Conservation (phyloP, 78 protist genomes). For the Polysphondylium violaceum region DNA sequence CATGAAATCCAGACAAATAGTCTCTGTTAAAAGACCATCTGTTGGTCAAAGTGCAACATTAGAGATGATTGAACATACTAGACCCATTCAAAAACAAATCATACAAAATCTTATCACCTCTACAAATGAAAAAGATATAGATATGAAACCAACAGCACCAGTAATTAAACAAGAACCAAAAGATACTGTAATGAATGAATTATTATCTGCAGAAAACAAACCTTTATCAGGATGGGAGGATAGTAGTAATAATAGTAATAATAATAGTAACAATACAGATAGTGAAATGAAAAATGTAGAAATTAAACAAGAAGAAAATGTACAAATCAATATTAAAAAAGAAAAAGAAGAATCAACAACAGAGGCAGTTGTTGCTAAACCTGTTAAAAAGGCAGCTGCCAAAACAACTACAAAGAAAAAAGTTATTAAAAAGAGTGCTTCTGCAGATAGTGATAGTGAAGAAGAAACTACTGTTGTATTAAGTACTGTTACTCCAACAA, state of each 20-base stretch:
- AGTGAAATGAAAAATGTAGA: background rate
- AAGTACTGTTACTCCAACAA: background rate
- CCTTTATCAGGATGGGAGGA: no score
- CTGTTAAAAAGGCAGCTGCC: background rate
- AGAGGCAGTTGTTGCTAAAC: background rate
- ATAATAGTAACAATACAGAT: background rate
- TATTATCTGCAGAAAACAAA: no score
- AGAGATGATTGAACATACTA: constrained; percentile 60
- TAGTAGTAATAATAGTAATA: constrained; percentile 9
- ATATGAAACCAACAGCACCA: constrained; percentile 9
- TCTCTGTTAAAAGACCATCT: background rate
- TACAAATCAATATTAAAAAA: background rate
- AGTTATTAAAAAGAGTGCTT: constrained; percentile 1
- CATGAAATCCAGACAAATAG: constrained; percentile 10
- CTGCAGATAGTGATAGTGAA: constrained; percentile 61
- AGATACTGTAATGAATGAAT: constrained; percentile 1
- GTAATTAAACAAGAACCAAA: background rate
- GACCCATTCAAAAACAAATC: constrained; percentile 12
- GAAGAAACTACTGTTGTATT: constrained; percentile 44
- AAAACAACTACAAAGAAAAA: background rate
- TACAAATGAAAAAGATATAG: background rate
- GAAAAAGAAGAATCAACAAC: background rate
- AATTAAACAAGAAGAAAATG: background rate
- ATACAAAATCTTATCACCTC: constrained; percentile 2
- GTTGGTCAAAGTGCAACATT: background rate